Base-by-base conservation (phyloP, 352 stramenopile species). In the Phytophthora cactorum region DNA sequence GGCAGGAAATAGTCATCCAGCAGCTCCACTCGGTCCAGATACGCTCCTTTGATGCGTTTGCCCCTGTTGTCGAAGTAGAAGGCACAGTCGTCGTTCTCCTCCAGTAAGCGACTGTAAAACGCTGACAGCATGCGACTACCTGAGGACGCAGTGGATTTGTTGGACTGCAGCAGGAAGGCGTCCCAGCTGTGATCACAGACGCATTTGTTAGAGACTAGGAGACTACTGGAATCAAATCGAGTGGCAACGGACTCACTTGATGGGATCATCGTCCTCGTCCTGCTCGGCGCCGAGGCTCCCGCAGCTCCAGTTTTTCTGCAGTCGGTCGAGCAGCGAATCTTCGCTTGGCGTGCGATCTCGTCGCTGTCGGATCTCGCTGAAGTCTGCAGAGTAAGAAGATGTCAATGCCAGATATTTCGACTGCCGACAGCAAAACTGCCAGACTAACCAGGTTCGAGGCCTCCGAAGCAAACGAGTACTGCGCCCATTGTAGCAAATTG, bases 31-130 rank as follows among this genome's bases (percentile, higher is more conserved):
- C 70, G 59, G 22, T 84, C 66, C 27, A 91, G 47, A 59, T 89
- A 88, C 14, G 70, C 39, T 9, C 81, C 84, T 72, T 84, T 81
- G 11, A 90, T 47, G 29, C 69, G 79, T 31, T 86, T 77, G n/a
- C 82, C 84, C 9, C 77, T 57, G 12, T 55, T 54, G 68, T 93
- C 78, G 29, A 89, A 61, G 56, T 87, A 91, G 63, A 75, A 91
- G 28, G 81, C 78, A 60, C 77, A 88, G 67, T 89, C 81, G 55
- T 90, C 82, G 27, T 78, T 79, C 52, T 93, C 86, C 17, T 74
- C 68, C 17, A 95, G 72, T 53, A 92, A 74, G 53, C 86, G 82
- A 63, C 88, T 92, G 74, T 93, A 95, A 62, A 92, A 90, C 31
- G 88, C 77, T 25, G 86, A 93, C 22, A 95, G 69, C 75, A 95